A percentile compares a stretch with the other conserved stretches of the same genome.
Evolutionary conservation across 2,329 filamentous ascomycete genomes (phyloP).

Genomic region (Fusarium bactridioides): DNA sequence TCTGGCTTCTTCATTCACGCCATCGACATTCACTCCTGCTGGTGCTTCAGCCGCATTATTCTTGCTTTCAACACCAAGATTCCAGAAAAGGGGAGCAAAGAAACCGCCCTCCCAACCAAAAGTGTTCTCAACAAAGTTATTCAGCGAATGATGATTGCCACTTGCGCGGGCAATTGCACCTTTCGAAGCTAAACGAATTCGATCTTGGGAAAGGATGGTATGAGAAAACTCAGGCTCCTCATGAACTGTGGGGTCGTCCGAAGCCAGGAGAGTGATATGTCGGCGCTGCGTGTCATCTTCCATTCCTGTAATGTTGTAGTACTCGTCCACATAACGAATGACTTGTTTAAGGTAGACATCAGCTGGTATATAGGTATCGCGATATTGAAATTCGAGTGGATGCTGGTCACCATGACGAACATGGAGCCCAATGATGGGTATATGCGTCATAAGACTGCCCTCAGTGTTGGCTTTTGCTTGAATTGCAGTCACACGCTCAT

Average conservation of each 20-base stretch:
- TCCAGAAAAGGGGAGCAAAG: slow-evolving; percentile 83
- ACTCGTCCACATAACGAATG: slow-evolving; percentile 60
- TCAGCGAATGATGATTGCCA: slow-evolving; percentile 59
- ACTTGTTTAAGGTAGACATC: slow-evolving; percentile 71
- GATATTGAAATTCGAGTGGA: slow-evolving; percentile 79
- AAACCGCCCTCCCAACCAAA: slow-evolving; percentile 92
- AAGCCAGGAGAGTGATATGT: slow-evolving; percentile 71
- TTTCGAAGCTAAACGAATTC: slow-evolving; percentile 78
- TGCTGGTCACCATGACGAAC: slow-evolving; percentile 82
- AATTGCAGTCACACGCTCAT: slow-evolving; percentile 65
- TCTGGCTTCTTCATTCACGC: slow-evolving; percentile 38
- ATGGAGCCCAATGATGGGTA: slow-evolving; percentile 71
- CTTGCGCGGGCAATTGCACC: slow-evolving; percentile 52
- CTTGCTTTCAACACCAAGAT: slow-evolving; percentile 64
- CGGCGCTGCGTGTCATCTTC: slow-evolving; percentile 49
- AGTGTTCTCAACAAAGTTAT: slow-evolving; percentile 75
- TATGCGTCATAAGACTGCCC: slow-evolving; percentile 48
- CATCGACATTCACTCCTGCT: slow-evolving; percentile 35
- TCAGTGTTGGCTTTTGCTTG: slow-evolving; percentile 54
- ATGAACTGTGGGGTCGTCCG: slow-evolving; percentile 82
- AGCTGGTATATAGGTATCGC: slow-evolving; percentile 79
- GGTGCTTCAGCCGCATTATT: slow-evolving; percentile 50
- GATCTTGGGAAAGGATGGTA: slow-evolving; percentile 72
- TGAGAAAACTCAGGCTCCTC: slow-evolving; percentile 67
- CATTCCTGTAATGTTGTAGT: slow-evolving; percentile 53